A percentile compares a stretch with the other conserved stretches of the same genome.
Evolutionary conservation across 495 filamentous ascomycete genomes (phyloP).

Genomic region (Parmelia sp.): DNA sequence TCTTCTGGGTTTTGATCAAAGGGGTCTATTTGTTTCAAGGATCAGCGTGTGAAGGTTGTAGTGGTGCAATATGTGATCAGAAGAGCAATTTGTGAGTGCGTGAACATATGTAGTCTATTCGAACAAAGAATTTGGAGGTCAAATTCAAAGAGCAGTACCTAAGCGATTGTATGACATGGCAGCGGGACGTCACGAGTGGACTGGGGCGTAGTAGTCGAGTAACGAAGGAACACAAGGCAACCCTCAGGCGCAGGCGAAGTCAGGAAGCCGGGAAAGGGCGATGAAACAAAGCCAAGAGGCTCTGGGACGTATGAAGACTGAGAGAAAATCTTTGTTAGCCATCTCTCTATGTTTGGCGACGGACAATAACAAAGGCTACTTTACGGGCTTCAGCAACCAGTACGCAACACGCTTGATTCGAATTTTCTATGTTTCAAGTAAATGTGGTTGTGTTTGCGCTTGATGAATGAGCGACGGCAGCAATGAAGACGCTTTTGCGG

Average conservation of each 20-base stretch:
- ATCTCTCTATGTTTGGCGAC: background rate
- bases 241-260: slow-evolving; percentile 1
- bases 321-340: background rate
- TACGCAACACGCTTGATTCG: background rate
- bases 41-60: background rate
- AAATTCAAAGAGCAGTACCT: slow-evolving; percentile 18
- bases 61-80: background rate
- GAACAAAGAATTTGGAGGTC: background rate
- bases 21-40: slow-evolving; percentile 12
- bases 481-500: slow-evolving; percentile 6
- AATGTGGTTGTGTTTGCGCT: background rate
- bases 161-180: slow-evolving; percentile 30
- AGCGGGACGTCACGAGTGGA: slow-evolving; percentile 1
- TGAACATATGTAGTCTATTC: background rate
- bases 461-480: background rate
- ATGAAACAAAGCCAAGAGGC: slow-evolving; percentile 7
- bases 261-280: background rate
- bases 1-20: slow-evolving; percentile 24
- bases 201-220: slow-evolving; percentile 11
- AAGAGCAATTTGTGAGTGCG: background rate
- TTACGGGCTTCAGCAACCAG: background rate
- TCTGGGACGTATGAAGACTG: background rate
- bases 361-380: background rate
- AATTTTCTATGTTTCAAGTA: background rate
- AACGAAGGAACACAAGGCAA: slow-evolving; percentile 4